Conservation (phyloP, 148 eudicot genomes). For the Linanthus parryae region DNA sequence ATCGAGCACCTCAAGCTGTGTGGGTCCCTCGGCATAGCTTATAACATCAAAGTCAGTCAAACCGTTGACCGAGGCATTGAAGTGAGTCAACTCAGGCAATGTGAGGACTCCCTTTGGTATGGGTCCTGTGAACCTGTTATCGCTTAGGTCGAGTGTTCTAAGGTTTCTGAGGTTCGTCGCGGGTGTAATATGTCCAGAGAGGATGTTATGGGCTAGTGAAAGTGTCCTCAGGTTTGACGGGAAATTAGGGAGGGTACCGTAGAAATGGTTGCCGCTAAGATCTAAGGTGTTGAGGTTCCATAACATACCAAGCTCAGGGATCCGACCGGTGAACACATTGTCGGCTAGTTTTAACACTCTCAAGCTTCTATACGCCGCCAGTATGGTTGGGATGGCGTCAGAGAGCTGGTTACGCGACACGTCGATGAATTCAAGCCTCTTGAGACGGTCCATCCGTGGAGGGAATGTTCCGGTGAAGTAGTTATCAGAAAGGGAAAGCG, state of each 20-base stretch:
- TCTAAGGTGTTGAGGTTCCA: slow-evolving; percentile 66
- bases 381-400: slow-evolving; percentile 38
- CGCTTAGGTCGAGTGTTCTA: slow-evolving; percentile 39
- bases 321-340: slow-evolving; percentile 47
- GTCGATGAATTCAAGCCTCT: slow-evolving; percentile 39
- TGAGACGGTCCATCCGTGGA: slow-evolving; percentile 24
- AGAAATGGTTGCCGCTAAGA: slow-evolving; percentile 44
- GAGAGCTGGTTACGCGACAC: slow-evolving; percentile 48
- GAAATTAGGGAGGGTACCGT: slow-evolving; percentile 46
- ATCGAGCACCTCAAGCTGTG: slow-evolving; percentile 40
- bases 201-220: slow-evolving; percentile 35
- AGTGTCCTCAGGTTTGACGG: slow-evolving; percentile 37
- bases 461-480: slow-evolving; percentile 53
- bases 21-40: slow-evolving; percentile 17
- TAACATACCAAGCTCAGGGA: slow-evolving; percentile 43
- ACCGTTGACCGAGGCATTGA: slow-evolving; percentile 49
- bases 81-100: slow-evolving; percentile 30
- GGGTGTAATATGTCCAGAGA: slow-evolving; percentile 46
- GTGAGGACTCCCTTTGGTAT: slow-evolving; percentile 34
- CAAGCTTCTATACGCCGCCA: slow-evolving; percentile 33
- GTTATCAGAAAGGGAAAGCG: slow-evolving; percentile 38
- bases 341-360: slow-evolving; percentile 27
- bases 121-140: slow-evolving; percentile 49
- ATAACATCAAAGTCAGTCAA: slow-evolving; percentile 43
- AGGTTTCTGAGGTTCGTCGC: slow-evolving; percentile 31